Evolutionary conservation across 306 rosid genomes (phyloP).

Genomic region (Parietaria judaica): DNA sequence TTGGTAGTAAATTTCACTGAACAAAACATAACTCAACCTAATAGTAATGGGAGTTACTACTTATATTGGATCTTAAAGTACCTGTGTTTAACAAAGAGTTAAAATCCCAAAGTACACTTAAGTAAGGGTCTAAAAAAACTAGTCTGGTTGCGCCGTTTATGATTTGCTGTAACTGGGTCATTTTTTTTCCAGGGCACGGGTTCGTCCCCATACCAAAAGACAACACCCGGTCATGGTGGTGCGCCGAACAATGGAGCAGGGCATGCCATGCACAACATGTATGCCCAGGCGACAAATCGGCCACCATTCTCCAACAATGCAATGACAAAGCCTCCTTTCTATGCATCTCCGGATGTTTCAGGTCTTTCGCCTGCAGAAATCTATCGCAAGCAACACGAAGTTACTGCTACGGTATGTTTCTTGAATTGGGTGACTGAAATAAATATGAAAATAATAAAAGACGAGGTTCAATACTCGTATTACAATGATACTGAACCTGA

Average conservation of each 20-base stretch:
- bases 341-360: conserved; percentile 47
- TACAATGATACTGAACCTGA: too few relatives aligned
- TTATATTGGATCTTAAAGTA: too few relatives aligned
- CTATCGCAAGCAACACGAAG: conserved; percentile 88
- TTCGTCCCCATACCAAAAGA: conserved; percentile 52
- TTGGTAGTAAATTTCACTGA: too few relatives aligned
- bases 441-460: neutral
- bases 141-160: neutral
- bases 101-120: too few relatives aligned
- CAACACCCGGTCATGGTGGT: conserved; percentile 38
- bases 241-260: conserved; percentile 54
- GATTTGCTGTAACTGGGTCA: too few relatives aligned
- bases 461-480: neutral
- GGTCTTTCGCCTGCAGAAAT: conserved; percentile 70
- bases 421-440: neutral
- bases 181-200: conserved; percentile 56
- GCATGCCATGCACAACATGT: conserved; percentile 45
- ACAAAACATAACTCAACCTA: too few relatives aligned
- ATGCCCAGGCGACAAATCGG: conserved; percentile 49
- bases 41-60: too few relatives aligned
- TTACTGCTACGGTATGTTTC: conserved; percentile 74
- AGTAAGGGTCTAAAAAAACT: conserved; percentile 11
- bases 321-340: conserved; percentile 45
- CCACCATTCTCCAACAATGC: conserved; percentile 50
- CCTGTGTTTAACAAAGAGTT: too few relatives aligned